Percentiles rank a stretch among this genome's conserved stretches.
Evolutionary conservation across 805 yeast genomes (phyloP).

Genomic region (Candida nitratophila): DNA sequence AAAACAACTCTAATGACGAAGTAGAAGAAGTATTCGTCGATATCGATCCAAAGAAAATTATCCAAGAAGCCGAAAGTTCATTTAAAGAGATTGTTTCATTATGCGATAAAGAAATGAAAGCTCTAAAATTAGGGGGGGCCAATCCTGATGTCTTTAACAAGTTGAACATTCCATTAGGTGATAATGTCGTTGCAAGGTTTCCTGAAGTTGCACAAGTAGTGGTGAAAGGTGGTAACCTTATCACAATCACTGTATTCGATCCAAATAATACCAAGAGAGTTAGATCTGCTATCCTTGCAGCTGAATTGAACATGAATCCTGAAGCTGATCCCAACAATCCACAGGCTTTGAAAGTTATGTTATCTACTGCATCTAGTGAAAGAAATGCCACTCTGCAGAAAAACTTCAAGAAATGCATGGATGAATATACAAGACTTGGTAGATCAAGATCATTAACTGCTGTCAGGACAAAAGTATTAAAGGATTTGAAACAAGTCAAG

Average conservation of each 20-base stretch:
- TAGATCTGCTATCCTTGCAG: conserved; percentile 60
- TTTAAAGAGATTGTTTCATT: conserved; percentile 43
- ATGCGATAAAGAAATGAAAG: conserved; percentile 51
- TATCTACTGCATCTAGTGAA: conserved; percentile 70
- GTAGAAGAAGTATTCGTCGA: conserved; percentile 17
- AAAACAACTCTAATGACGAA: not conserved
- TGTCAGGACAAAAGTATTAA: conserved; percentile 53
- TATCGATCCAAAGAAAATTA: conserved; percentile 26
- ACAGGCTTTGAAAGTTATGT: conserved; percentile 63
- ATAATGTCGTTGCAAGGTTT: conserved; percentile 43
- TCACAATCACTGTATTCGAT: conserved; percentile 81
- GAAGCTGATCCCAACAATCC: conserved; percentile 66
- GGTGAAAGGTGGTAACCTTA: conserved; percentile 49
- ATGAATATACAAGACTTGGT: conserved; percentile 49
- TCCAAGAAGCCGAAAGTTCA: conserved; percentile 29
- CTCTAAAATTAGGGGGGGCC: conserved; percentile 62
- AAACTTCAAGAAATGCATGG: conserved; percentile 59
- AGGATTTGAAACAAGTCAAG: conserved; percentile 38
- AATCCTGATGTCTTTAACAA: conserved; percentile 61
- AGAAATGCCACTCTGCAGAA: conserved; percentile 39
- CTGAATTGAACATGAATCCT: conserved; percentile 73
- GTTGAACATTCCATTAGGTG: conserved; percentile 42
- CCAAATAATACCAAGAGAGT: conserved; percentile 66
- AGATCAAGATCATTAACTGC: conserved; percentile 44
- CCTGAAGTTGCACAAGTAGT: conserved; percentile 66